Conservation (phyloP, 768 basidiomycete genomes). For the Pleurotus ostreatus region DNA sequence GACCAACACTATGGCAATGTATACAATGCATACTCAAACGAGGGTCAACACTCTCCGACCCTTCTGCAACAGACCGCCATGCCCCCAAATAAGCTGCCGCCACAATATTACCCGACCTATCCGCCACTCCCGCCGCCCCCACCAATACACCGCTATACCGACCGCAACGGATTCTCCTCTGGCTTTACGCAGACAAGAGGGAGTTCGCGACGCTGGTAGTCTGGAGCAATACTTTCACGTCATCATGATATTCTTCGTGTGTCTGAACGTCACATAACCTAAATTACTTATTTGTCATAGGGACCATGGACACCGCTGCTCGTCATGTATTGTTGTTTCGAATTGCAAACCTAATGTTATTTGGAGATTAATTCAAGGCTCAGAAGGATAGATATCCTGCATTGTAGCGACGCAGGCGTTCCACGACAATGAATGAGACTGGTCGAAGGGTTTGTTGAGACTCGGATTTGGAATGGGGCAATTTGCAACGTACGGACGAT, state of each 20-base stretch:
- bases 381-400: neutral
- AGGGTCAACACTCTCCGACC: no score
- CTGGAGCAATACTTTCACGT: no score
- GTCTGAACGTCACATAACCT: no score
- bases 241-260: no score
- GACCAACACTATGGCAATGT: neutral
- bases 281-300: no score
- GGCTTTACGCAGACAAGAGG: no score
- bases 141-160: neutral
- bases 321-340: no score
- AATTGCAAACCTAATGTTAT: no score
- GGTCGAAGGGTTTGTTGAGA: neutral
- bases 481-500: neutral
- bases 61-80: no score
- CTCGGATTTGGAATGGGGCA: neutral
- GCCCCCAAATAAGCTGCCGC: no score
- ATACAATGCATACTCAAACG: neutral
- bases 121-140: neutral
- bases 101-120: neutral
- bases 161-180: neutral
- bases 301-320: no score
- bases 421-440: constrained; percentile 5
- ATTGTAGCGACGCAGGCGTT: constrained; percentile 6
- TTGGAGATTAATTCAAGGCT: neutral
- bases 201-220: no score